Base-by-base conservation (phyloP, 352 stramenopile genomes). In the Globisporangium uncinulatum region DNA sequence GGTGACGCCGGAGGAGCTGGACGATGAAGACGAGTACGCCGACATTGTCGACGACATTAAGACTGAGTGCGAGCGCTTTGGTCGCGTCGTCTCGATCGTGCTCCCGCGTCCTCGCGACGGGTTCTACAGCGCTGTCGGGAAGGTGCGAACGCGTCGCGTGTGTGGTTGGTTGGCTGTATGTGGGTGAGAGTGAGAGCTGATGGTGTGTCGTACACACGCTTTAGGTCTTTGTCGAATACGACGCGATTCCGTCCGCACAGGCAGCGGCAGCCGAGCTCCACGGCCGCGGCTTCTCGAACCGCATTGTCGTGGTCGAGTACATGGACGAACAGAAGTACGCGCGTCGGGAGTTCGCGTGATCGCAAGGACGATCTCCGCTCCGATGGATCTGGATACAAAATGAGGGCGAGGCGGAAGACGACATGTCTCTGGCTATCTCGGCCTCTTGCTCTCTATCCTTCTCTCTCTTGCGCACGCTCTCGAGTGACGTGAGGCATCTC, bases 1-100 rank as follows among this genome's bases (percentile, higher is more conserved):
- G 97, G 94, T 99, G 2, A 97, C 83, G 20, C 75, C 96, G 7
- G 92, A 98, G 59, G 97, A 99, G 71, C 79, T 99, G 3, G 71
- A 87, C 9, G 94, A 98, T 49, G 86, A 98, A 15, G 87, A 97
- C 37, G 95, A 99, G 63, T 98, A 97, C 62, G 75, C 76, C 45
- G 96, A 98, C 64, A 96, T 99, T 60, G 62, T 92, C 52, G 91
- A 98, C 62, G 97, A 99, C 69, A 98, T 99, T 51, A 86, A 92
- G 63, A 89, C 95, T 48, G 97, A 99, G 71, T 98, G 93, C 61
- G 81, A 89, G 36, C 96, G 97, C 56, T 83, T 88, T 80, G 67
- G 70, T 65, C 41, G 73, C 36, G 57, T 98, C 74, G 60, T 86
- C 71, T 83, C 94, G 66, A 82, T 90, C 39, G 66, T 83, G 60